phyloP scores from a whole-genome alignment of 179 eudicot genomes.

The Corrigiola litoralis region DNA sequence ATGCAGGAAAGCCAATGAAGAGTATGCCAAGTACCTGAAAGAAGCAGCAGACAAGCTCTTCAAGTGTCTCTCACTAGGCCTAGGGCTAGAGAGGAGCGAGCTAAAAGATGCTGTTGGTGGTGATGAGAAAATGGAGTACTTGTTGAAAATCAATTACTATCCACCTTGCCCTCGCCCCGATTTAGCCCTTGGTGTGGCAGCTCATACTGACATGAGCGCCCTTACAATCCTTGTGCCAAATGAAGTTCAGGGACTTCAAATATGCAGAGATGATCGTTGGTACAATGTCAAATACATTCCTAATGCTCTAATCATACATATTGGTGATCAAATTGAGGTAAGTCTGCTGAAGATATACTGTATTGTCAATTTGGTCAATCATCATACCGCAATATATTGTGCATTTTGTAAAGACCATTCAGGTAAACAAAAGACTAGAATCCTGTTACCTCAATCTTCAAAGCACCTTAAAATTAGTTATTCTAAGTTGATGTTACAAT shows the following conservation, averaged over 20 bases:
- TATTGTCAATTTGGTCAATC: background rate
- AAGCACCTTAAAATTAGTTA: no score
- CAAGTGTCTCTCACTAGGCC: conserved; percentile 44
- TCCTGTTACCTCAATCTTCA: no score
- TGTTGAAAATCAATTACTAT: conserved; percentile 74
- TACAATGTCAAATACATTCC: conserved; percentile 69
- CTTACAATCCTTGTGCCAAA: conserved; percentile 77
- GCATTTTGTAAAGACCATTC: no score
- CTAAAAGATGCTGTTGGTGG: conserved; percentile 42
- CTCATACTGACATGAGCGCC: conserved; percentile 64
- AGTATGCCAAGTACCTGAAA: conserved; percentile 35
- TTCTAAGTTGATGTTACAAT: no score
- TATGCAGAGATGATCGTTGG: conserved; percentile 58
- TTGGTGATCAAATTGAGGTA: conserved; percentile 94
- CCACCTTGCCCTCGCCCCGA: conserved; percentile 78
- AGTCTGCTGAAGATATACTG: no score
- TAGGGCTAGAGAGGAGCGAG: conserved; percentile 49
- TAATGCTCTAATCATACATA: conserved; percentile 68
- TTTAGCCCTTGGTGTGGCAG: conserved; percentile 50
- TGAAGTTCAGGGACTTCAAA: conserved; percentile 77
- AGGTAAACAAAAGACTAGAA: no score
- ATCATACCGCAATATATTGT: background rate
- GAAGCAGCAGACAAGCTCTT: conserved; percentile 45
- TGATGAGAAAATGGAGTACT: conserved; percentile 44
- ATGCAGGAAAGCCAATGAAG: conserved; percentile 71